Percentiles rank a stretch among this genome's conserved stretches.
Evolutionary conservation across 345 rosid species (phyloP).

Genomic region (Lepidium didymum): DNA sequence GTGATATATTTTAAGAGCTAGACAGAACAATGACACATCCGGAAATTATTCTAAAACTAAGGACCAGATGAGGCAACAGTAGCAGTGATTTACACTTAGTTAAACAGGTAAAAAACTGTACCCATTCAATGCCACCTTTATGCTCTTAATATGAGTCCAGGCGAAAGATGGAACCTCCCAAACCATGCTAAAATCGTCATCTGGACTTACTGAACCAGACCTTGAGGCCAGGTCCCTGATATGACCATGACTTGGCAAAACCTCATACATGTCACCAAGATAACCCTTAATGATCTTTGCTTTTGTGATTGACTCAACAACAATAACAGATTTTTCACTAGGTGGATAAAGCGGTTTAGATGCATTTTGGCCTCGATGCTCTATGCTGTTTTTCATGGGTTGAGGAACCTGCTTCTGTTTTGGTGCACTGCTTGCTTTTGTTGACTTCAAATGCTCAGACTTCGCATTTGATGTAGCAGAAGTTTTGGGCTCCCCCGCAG

Average conservation of each 20-base stretch:
- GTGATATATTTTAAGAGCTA: slow-evolving; percentile 11
- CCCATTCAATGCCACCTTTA: slow-evolving; percentile 84
- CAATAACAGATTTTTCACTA: slow-evolving; percentile 74
- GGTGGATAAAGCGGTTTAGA: slow-evolving; percentile 70
- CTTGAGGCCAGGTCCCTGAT: slow-evolving; percentile 93
- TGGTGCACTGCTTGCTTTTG: slow-evolving; percentile 28
- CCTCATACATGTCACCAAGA: slow-evolving; percentile 88
- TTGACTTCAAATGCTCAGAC: slow-evolving; percentile 33
- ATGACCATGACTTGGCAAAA: slow-evolving; percentile 95
- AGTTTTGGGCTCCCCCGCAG: slow-evolving; percentile 17
- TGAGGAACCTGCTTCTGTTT: slow-evolving; percentile 31
- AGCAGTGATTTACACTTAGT: background rate
- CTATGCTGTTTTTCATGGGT: slow-evolving; percentile 31
- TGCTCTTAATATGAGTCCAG: slow-evolving; percentile 97
- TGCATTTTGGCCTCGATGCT: slow-evolving; percentile 33
- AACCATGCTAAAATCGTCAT: slow-evolving; percentile 96
- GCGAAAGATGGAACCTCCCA: slow-evolving; percentile 98
- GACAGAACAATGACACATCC: slow-evolving; percentile 2
- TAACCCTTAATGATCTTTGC: slow-evolving; percentile 91
- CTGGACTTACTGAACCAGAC: slow-evolving; percentile 95
- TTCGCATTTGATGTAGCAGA: slow-evolving; percentile 36
- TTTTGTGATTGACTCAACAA: slow-evolving; percentile 89
- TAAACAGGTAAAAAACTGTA: slow-evolving; percentile 25
- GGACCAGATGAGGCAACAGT: background rate
- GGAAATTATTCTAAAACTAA: background rate